Evolutionary conservation across 23 red algal species (phyloP).

Genomic region (Gracilaria gracilis): DNA sequence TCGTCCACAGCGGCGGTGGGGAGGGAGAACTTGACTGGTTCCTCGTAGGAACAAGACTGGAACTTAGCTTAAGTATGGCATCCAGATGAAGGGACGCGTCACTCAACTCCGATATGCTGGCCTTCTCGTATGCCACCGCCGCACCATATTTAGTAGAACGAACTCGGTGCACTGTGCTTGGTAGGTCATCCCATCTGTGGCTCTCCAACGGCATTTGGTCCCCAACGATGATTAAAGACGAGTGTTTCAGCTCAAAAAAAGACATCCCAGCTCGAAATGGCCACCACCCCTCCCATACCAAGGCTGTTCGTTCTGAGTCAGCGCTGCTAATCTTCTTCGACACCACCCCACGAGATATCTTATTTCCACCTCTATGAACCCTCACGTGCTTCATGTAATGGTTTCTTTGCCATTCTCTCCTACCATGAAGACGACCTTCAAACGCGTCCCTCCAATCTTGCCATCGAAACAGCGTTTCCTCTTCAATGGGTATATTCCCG

Average conservation of each 20-base stretch:
- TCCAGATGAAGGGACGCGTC: conserved; percentile 54
- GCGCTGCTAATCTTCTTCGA: neutral
- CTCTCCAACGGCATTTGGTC: conserved; percentile 33
- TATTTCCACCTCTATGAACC: neutral
- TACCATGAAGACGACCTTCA: conserved; percentile 48
- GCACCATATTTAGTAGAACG: neutral
- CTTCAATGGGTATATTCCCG: neutral
- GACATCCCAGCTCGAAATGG: conserved; percentile 60
- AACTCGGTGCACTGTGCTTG: neutral
- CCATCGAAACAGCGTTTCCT: conserved; percentile 9
- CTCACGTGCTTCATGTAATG: conserved; percentile 56
- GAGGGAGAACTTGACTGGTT: neutral
- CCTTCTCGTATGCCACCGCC: conserved; percentile 29
- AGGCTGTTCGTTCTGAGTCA: neutral
- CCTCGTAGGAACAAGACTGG: conserved; percentile 20
- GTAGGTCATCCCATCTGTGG: neutral
- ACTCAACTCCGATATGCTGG: conserved; percentile 34
- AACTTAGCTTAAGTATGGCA: conserved; percentile 46
- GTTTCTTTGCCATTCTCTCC: conserved; percentile 48
- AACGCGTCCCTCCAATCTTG: conserved; percentile 70
- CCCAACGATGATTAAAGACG: conserved; percentile 62
- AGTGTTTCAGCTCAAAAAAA: conserved; percentile 66
- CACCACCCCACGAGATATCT: conserved; percentile 30
- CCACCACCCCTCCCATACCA: conserved; percentile 62
- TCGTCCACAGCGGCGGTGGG: neutral